Base-by-base conservation (phyloP, 805 yeast species). In the Nakazawaea peltata region DNA sequence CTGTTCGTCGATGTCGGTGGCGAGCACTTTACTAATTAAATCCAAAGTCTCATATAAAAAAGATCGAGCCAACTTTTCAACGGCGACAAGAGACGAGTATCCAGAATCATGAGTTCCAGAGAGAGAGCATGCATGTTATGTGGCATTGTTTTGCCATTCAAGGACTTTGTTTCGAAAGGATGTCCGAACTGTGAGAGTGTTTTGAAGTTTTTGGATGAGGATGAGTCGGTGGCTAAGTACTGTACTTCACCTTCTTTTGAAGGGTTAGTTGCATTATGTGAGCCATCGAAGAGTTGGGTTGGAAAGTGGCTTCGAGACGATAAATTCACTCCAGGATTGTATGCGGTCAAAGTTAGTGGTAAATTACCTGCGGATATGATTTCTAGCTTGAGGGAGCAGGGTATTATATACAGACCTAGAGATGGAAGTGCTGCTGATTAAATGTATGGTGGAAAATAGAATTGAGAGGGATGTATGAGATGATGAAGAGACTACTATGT, bases 71-170 rank as follows among this genome's bases (percentile, higher is more conserved):
- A n/a, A n/a, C n/a, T n/a, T n/a, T n/a, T n/a, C n/a, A n/a, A n/a
- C n/a, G n/a, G n/a, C n/a, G n/a, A n/a, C n/a, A n/a, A n/a, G n/a
- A n/a, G n/a, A n/a, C n/a, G n/a, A n/a, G n/a, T n/a, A n/a, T n/a
- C n/a, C n/a, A n/a, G n/a, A n/a, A n/a, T n/a, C n/a, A 37, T 37
- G 41, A 32, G 80, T 11, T 61, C 72, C 24, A 72, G 78, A 61
- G 94, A 87, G 44, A 76, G 98, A 67, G 97, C 97, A 6, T 90
- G 98, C 52, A 84, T 90, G 96, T 72, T 92, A 40, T 90, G 98
- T 60, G 97, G 97, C 4, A 71, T 90, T 36, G 84, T 90, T 37
- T 94, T 85, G 51, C 76, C 95, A 4, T 72, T 81, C 46, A 71
- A 66, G 39, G 82, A 69, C 49, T 92, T 92, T 55, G 74, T 82